These are phyloP conservation scores for Spinacia oleracea DNA, from an alignment of 179 eudicot species.

Conservation along the genomic window DNA sequence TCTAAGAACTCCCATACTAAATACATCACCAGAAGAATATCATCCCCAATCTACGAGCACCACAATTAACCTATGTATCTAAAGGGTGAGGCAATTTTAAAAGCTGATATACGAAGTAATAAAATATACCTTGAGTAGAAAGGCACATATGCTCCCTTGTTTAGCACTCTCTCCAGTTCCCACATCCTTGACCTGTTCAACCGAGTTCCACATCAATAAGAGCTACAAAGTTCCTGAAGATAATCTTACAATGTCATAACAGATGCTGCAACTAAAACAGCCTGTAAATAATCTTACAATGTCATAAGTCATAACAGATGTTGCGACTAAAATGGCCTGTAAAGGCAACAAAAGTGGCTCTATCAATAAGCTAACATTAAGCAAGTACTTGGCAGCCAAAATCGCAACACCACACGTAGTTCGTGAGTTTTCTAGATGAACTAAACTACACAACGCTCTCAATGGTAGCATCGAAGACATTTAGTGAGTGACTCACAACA, in stretches of 20 bases:
- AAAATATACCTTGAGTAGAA: slow-evolving; percentile 95
- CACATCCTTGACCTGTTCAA: slow-evolving; percentile 63
- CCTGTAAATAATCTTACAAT: background rate
- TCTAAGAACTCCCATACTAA: background rate
- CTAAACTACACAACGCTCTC: background rate
- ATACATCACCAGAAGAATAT: background rate
- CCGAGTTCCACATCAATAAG: slow-evolving; percentile 15
- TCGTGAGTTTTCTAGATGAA: background rate
- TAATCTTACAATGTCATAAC: no score
- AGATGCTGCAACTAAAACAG: no score
- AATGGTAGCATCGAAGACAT: background rate
- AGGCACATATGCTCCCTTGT: slow-evolving; percentile 85
- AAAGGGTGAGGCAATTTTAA: background rate
- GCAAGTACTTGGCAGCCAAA: background rate
- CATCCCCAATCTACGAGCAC: background rate
- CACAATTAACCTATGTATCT: background rate
- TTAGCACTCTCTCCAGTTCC: slow-evolving; percentile 62
- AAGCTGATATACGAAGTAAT: slow-evolving; percentile 6
- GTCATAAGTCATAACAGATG: background rate
- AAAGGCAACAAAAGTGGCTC: background rate
- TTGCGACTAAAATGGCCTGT: slow-evolving; percentile 8
- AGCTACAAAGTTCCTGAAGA: background rate
- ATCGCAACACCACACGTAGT: background rate
- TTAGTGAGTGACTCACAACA: background rate
- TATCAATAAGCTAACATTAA: background rate